These are phyloP conservation scores for Serendipita sp. DNA, from an alignment of 768 basidiomycete genomes.

Conservation along the genomic window DNA sequence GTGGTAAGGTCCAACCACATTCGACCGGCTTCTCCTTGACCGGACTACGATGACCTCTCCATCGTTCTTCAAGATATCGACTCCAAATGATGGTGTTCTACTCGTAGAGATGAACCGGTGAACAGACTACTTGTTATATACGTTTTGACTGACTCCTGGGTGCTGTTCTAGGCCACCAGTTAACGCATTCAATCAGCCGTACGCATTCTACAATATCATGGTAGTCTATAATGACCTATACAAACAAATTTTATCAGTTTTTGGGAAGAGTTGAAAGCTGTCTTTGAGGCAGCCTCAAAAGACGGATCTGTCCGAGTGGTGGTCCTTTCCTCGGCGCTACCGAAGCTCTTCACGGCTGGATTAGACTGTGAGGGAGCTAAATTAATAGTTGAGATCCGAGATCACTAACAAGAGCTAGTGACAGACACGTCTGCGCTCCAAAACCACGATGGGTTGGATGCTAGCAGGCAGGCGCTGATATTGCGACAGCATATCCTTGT, in stretches of 20 bases:
- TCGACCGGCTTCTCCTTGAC: neutral
- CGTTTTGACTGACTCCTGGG: neutral
- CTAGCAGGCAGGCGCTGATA: constrained; percentile 34
- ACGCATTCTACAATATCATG: constrained; percentile 7
- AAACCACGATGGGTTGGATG: constrained; percentile 22
- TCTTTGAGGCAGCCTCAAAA: constrained; percentile 38
- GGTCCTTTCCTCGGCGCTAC: constrained; percentile 52
- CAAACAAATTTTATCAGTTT: constrained; percentile 26
- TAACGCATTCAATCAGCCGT: constrained; percentile 47
- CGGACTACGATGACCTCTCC: neutral
- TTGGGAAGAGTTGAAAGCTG: constrained; percentile 50
- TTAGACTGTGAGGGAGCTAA: constrained; percentile 42
- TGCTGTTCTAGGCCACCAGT: constrained; percentile 33
- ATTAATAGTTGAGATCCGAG: constrained; percentile 15
- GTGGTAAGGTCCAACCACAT: neutral
- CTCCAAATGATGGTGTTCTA: constrained; percentile 23
- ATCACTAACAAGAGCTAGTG: neutral
- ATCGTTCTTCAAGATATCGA: constrained; percentile 19
- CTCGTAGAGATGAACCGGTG: constrained; percentile 26
- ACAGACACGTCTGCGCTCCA: constrained; percentile 8
- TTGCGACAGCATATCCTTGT: constrained; percentile 30
- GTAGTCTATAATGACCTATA: neutral
- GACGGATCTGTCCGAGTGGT: constrained; percentile 48
- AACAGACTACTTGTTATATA: constrained; percentile 1
- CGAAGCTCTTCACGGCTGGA: constrained; percentile 69